Evolutionary conservation across 2,329 filamentous ascomycete species (phyloP).

Genomic region (Calonectria hongkongensis): DNA sequence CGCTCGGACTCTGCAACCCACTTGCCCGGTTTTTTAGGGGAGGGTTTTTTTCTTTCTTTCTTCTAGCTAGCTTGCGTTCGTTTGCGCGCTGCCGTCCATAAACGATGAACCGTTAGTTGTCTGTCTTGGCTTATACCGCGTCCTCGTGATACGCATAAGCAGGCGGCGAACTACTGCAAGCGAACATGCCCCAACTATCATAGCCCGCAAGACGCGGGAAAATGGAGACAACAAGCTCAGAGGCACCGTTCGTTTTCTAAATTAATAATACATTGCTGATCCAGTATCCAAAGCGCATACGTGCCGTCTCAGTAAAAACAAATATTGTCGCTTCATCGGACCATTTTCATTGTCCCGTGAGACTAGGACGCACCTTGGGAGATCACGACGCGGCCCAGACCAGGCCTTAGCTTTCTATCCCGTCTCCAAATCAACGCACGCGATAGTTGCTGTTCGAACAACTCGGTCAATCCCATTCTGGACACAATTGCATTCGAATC

Average conservation of each 20-base stretch:
- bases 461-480: not conserved
- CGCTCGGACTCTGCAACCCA: constrained; percentile 51
- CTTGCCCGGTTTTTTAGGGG: not conserved
- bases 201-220: constrained; percentile 17
- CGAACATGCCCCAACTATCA: not conserved
- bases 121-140: constrained; percentile 28
- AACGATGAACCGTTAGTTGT: not conserved
- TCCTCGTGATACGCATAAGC: constrained; percentile 33
- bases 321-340: constrained; percentile 15
- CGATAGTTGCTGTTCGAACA: constrained; percentile 4
- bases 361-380: not conserved
- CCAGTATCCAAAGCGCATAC: not conserved
- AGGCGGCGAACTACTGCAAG: constrained; percentile 30
- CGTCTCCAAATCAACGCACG: not conserved
- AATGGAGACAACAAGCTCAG: not conserved
- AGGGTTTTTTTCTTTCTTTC: not conserved
- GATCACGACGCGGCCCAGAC: constrained; percentile 6
- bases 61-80: constrained; percentile 2
- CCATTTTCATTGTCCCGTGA: not conserved
- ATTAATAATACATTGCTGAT: not conserved
- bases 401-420: not conserved
- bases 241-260: not conserved
- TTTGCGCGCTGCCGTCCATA: not conserved
- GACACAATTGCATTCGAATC: constrained; percentile 24
- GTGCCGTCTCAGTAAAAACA: not conserved